phyloP scores from a whole-genome alignment of 306 rosid genomes.

The Castanea crenata region DNA sequence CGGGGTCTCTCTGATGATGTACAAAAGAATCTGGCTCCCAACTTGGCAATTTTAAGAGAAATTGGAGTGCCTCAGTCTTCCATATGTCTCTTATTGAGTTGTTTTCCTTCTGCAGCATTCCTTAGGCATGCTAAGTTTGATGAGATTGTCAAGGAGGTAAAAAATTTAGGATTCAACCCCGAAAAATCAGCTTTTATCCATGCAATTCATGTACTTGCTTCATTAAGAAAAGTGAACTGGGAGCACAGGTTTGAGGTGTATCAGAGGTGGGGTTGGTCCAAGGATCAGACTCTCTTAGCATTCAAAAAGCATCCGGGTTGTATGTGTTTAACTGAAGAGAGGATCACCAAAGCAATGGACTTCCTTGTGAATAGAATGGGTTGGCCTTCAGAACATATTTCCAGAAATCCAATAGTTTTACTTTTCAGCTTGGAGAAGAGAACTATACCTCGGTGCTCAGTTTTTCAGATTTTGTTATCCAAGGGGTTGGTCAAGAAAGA shows the following conservation, averaged over 20 bases:
- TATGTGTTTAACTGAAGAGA: slow-evolving; percentile 20
- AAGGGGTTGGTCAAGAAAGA: slow-evolving; percentile 21
- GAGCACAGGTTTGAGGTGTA: slow-evolving; percentile 14
- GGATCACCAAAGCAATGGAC: slow-evolving; percentile 13
- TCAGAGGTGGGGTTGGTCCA: slow-evolving; percentile 37
- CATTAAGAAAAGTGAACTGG: slow-evolving; percentile 4
- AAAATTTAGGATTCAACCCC: slow-evolving; percentile 31
- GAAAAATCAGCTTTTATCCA: not conserved
- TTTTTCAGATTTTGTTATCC: slow-evolving; percentile 24
- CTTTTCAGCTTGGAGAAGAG: slow-evolving; percentile 31
- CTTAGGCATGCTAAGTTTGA: not conserved
- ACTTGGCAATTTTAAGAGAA: slow-evolving; percentile 29
- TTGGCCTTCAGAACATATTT: slow-evolving; percentile 13
- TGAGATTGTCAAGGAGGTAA: slow-evolving; percentile 13
- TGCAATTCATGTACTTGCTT: slow-evolving; percentile 18
- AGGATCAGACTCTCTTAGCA: slow-evolving; percentile 19
- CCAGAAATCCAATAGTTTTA: slow-evolving; percentile 6
- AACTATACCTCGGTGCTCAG: slow-evolving; percentile 41
- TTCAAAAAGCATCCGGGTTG: slow-evolving; percentile 29
- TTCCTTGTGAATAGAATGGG: slow-evolving; percentile 32
- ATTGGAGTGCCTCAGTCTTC: slow-evolving; percentile 28
- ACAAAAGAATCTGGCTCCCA: not conserved
- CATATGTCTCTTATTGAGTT: not conserved
- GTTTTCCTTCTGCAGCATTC: not conserved
- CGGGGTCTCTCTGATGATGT: not conserved